Evolutionary conservation across 148 eudicot genomes (phyloP).

Genomic region (Rhododendron ovatum): DNA sequence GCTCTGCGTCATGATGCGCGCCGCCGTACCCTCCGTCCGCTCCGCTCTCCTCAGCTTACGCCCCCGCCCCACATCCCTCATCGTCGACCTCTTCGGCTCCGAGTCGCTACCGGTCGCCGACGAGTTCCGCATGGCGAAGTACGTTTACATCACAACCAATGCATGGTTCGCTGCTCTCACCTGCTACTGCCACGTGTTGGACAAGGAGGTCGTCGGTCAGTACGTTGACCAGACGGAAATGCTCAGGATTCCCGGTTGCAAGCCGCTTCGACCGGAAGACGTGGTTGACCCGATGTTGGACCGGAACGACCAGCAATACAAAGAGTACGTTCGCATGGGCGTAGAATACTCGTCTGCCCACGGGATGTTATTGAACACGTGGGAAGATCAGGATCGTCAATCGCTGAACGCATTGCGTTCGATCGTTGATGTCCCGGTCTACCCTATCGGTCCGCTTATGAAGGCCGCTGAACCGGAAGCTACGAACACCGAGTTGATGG

Average conservation of each 20-base stretch:
- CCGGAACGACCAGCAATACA: neutral
- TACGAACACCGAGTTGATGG: neutral
- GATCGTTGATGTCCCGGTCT: slow-evolving; percentile 28
- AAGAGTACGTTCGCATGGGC: neutral
- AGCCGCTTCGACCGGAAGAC: slow-evolving; percentile 26
- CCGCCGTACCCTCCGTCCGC: slow-evolving; percentile 19
- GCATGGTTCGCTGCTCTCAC: slow-evolving; percentile 21
- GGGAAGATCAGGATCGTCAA: slow-evolving; percentile 35
- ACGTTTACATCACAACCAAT: slow-evolving; percentile 31
- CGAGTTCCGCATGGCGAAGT: slow-evolving; percentile 33
- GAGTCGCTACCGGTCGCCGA: slow-evolving; percentile 30
- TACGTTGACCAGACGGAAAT: slow-evolving; percentile 19
- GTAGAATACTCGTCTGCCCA: neutral
- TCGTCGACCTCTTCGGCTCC: slow-evolving; percentile 39
- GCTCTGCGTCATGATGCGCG: slow-evolving; percentile 24
- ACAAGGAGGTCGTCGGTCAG: slow-evolving; percentile 26
- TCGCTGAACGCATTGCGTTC: slow-evolving; percentile 19
- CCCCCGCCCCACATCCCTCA: slow-evolving; percentile 32
- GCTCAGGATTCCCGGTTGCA: slow-evolving; percentile 43
- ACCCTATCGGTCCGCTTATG: slow-evolving; percentile 39
- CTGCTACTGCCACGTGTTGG: slow-evolving; percentile 25
- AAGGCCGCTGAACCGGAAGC: slow-evolving; percentile 3
- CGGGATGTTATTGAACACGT: slow-evolving; percentile 27
- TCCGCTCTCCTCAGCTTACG: slow-evolving; percentile 14
- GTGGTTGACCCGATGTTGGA: neutral